phyloP scores from a whole-genome alignment of 164 flowering plant genomes.

The Nymphaea thermarum region DNA sequence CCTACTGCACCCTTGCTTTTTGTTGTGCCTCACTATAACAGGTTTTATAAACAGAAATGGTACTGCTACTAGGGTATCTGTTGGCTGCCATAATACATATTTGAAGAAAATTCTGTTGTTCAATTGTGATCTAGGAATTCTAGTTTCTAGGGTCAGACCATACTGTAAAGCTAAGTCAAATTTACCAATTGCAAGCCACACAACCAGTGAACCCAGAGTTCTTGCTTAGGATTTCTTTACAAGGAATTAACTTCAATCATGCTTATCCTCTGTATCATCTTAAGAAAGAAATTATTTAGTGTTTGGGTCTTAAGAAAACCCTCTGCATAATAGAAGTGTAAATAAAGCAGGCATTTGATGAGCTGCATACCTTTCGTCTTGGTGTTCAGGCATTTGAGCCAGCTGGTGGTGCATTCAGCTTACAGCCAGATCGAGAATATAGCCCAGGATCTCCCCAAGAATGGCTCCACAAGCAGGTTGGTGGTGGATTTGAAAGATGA shows the following conservation, averaged over 20 bases:
- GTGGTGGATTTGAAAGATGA: conserved; percentile 58
- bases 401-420: conserved; percentile 39
- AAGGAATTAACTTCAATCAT: neutral
- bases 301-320: neutral
- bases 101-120: no score
- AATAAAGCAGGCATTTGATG: neutral
- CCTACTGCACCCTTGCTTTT: no score
- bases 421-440: conserved; percentile 59
- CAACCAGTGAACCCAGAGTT: no score
- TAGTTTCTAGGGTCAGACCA: no score
- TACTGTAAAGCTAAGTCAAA: no score
- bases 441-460: conserved; percentile 46
- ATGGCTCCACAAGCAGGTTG: conserved; percentile 89
- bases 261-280: neutral
- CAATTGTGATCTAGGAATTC: no score
- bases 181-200: no score
- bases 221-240: neutral
- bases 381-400: conserved; percentile 44
- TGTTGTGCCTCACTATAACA: no score
- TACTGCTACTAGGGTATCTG: no score
- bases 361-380: conserved; percentile 24
- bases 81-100: no score
- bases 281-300: neutral
- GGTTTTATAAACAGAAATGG: no score
- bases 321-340: neutral